Evolutionary conservation across 495 filamentous ascomycete genomes (phyloP).

Genomic region (Tuber calosporum): DNA sequence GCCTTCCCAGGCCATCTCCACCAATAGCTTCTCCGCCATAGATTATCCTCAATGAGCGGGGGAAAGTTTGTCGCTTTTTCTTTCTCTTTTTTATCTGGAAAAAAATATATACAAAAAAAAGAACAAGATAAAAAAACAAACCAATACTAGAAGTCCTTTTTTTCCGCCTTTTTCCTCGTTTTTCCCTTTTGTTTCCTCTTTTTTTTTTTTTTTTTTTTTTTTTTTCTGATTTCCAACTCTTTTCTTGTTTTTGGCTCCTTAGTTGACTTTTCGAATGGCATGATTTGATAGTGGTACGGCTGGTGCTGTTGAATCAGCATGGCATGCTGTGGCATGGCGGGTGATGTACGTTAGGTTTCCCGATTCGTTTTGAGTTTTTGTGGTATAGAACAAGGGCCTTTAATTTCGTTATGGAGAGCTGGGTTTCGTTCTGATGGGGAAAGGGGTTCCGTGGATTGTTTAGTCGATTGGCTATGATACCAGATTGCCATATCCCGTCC

Average conservation of each 20-base stretch:
- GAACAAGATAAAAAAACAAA: neutral
- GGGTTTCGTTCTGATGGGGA: neutral
- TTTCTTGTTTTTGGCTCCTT: neutral
- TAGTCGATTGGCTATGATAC: neutral
- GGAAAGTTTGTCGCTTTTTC: neutral
- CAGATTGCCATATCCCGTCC: neutral
- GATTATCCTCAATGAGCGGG: neutral
- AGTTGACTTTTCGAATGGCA: constrained; percentile 10
- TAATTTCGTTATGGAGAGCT: neutral
- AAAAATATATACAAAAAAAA: too few relatives aligned
- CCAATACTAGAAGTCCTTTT: neutral
- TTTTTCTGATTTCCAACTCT: neutral
- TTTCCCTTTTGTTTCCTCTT: neutral
- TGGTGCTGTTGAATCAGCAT: neutral
- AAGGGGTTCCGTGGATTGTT: neutral
- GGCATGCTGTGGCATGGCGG: neutral
- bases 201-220: neutral
- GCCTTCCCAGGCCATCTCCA: neutral
- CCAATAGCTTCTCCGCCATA: neutral
- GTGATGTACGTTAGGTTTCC: constrained; percentile 12
- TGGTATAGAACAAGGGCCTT: neutral
- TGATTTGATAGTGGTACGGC: constrained; percentile 13
- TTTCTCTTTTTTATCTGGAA: too few relatives aligned
- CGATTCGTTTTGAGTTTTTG: neutral
- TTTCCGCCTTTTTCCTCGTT: neutral